phyloP scores from a whole-genome alignment of 2,329 filamentous ascomycete genomes.

The Sclerotinia borealis region DNA sequence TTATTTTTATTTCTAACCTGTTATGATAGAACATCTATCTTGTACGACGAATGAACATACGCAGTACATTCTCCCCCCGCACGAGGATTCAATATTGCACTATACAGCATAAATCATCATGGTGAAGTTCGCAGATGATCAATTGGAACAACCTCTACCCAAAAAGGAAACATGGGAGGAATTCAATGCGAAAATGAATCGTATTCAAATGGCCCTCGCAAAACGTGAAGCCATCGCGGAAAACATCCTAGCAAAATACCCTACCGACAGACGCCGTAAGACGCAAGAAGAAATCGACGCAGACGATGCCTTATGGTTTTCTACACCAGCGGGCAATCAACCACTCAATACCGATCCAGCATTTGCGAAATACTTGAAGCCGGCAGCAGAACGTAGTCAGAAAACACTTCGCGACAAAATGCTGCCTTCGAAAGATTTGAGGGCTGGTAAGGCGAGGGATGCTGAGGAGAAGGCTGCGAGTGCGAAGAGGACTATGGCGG shows the following conservation, averaged over 20 bases:
- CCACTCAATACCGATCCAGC: constrained; percentile 30
- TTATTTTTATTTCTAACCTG: constrained; percentile 2
- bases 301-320: constrained; percentile 30
- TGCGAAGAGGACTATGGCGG: constrained; percentile 27
- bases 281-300: constrained; percentile 32
- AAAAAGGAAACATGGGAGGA: constrained; percentile 27
- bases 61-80: neutral
- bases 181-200: constrained; percentile 30
- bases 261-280: constrained; percentile 26
- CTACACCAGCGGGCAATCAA: constrained; percentile 26
- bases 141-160: constrained; percentile 17
- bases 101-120: neutral
- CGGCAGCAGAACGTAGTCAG: constrained; percentile 27
- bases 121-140: constrained; percentile 1
- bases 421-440: constrained; percentile 28
- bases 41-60: neutral
- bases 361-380: constrained; percentile 28
- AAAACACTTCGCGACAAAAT: constrained; percentile 32
- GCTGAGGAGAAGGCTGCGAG: constrained; percentile 31
- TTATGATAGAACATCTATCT: neutral
- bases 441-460: constrained; percentile 31
- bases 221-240: constrained; percentile 30
- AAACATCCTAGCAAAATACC: constrained; percentile 23
- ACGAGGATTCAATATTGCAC: neutral
- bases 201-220: constrained; percentile 30